Evolutionary conservation across 345 rosid species (phyloP).

Genomic region (Rubroshorea leprosula): DNA sequence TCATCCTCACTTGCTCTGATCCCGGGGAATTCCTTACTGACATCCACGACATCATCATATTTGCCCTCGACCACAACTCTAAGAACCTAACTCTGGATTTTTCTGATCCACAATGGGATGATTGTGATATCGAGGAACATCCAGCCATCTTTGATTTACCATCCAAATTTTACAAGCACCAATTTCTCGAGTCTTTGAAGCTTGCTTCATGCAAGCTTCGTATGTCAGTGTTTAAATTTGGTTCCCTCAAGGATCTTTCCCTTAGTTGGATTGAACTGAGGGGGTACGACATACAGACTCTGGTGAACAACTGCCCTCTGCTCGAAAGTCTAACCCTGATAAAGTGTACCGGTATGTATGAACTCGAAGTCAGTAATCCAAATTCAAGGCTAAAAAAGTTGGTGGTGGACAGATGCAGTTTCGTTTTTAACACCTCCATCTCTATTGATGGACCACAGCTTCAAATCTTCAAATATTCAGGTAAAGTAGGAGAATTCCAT

Average conservation of each 20-base stretch:
- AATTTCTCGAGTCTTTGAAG: conserved; percentile 23
- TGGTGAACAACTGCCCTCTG: conserved; percentile 20
- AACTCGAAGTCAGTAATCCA: neutral
- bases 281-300: neutral
- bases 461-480: conserved; percentile 25
- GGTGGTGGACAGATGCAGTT: conserved; percentile 26
- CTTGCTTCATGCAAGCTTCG: conserved; percentile 26
- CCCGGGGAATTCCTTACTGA: conserved; percentile 12
- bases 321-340: conserved; percentile 32
- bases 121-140: neutral
- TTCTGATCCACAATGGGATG: conserved; percentile 17
- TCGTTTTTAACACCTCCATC: neutral
- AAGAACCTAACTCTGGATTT: conserved; percentile 34
- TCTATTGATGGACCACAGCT: neutral
- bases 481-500: conserved; percentile 13
- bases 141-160: neutral
- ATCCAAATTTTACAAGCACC: neutral
- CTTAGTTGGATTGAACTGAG: conserved; percentile 32
- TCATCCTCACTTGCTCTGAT: conserved; percentile 22
- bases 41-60: conserved; percentile 17
- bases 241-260: conserved; percentile 22
- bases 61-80: conserved; percentile 12
- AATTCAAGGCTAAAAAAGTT: conserved; percentile 16
- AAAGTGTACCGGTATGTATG: conserved; percentile 29
- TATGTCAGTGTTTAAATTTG: neutral